Base-by-base conservation (phyloP, 441 rosid species). In the Corymbia citriodora region DNA sequence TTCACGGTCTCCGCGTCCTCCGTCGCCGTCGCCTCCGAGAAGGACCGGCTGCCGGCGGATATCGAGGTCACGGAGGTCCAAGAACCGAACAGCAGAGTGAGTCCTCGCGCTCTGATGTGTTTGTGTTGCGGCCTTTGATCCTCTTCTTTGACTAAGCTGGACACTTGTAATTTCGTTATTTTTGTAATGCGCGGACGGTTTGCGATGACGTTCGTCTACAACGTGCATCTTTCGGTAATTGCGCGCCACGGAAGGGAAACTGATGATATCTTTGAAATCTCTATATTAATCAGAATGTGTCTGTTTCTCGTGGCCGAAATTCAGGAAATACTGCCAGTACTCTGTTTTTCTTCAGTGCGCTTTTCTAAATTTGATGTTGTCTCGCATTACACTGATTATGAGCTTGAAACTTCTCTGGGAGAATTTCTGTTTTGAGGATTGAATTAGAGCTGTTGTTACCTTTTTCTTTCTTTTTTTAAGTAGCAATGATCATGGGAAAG, bases 21-120 rank as follows among this genome's bases (percentile, higher is more conserved):
- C 18, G 93, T 83, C 68, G 96, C 93, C 63, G 90, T 88, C 4
- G 95, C 90, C 27, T 49, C 93, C 27, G 96, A 93, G 86, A 92
- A 89, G 61, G 98, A 97, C 89, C 90, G 89, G 91, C 98, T 97
- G 89, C 98, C 98, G 6, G 99, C 99, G 87, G 96, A 95, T 23
- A 92, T 98, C 85, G 90, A 74, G 83, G 96, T 97, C 90, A 93
- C 92, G 1, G 98, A 96, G 95, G 94, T 93, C 83, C 90, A 65
- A 88, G 95, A 94, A 90, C 94, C 98, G 89, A 94, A 96, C 92
- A 95, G 99, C 91, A 95, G 95, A 89, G 99, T 97, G 91, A 93
- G 97, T 87, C 65, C 45, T 61, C 16, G 48, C 16, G 25, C 45
- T 33, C 79, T 13, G 23, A 48, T 17, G 79, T 23, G 68, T 16